Evolutionary conservation across 768 basidiomycete species (phyloP), one percentile per base, ranked within the genome.

Genomic region (Tulasnella calospora): DNA sequence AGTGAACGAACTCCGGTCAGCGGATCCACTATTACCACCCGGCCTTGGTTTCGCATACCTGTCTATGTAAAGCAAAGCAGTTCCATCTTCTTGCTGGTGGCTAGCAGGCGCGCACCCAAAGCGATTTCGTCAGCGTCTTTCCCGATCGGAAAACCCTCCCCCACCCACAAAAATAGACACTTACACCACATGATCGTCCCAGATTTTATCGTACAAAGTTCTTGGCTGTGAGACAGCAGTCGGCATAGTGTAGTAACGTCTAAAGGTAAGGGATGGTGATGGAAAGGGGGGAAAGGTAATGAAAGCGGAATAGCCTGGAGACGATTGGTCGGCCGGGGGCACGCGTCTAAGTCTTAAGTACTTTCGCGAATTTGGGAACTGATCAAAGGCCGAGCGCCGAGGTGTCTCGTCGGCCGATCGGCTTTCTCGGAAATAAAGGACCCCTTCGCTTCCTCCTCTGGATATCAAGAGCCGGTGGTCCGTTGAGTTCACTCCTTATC

Each of bases 121-220:
- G 75, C 78, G 76, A 71, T 74, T 19, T 76, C 33, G 46, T 67
- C 46, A 74, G 33, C 30, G 30, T 46, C 57, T 19, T 23, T 15
- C 19, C 6, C 33, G 44, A 35, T 35, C 71, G 73, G 69, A 21
- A 40, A 69, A 21, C 17, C 23, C 40, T 41, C 23, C 27, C 57
- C 41, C 33, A 47, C 13, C 75, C 3, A 75, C 69, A 73, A 67
- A 41, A 35, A 69, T 0, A 81, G 41, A 44, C 61, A 79, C 93
- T 80, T 82, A 95, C 90, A 98, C 92, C 83, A 97, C 90, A 86
- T 98, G 97, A 84, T 98, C 95, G 81, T 98, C 95, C 91, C 94
- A 98, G 80, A 98, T 95, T 87, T 98, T 98, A 86, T 99, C 97
- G 85, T 98, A 98, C 40, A 99, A 88, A 46, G 97, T 98, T 80